These are phyloP conservation scores for Malus hybrid DNA, from an alignment of 331 rosid genomes.

Conservation along the genomic window DNA sequence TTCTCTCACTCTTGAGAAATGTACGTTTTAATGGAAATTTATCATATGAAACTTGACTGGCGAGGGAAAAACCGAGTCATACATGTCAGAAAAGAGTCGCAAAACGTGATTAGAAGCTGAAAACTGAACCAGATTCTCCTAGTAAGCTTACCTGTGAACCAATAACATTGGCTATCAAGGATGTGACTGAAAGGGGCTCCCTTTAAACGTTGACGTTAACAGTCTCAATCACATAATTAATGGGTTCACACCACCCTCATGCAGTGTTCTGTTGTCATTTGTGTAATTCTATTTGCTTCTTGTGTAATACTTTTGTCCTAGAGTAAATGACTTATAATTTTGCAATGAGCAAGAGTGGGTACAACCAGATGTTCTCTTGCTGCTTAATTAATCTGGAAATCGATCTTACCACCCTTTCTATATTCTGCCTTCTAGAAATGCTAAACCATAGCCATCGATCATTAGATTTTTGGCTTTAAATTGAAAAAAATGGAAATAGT, in stretches of 20 bases:
- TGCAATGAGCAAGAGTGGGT: too few relatives aligned
- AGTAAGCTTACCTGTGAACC: background rate
- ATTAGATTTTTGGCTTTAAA: too few relatives aligned
- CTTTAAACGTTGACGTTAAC: background rate
- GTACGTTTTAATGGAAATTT: background rate
- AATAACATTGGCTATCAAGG: background rate
- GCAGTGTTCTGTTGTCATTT: background rate
- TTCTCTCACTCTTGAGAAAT: background rate
- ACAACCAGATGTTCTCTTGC: too few relatives aligned
- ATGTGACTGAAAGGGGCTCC: background rate
- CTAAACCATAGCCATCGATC: background rate
- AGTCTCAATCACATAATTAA: background rate
- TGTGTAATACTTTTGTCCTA: too few relatives aligned
- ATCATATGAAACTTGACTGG: background rate
- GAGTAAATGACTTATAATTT: too few relatives aligned
- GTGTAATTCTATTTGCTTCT: background rate
- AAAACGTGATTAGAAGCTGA: background rate
- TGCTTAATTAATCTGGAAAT: too few relatives aligned
- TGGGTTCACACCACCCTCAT: background rate
- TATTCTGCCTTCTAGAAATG: background rate
- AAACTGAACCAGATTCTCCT: background rate
- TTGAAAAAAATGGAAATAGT: background rate
- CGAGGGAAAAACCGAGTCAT: background rate
- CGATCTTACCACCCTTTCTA: background rate
- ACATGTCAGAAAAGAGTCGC: background rate